Conservation (phyloP, 139 green algal genomes). For the Microglena sp. region DNA sequence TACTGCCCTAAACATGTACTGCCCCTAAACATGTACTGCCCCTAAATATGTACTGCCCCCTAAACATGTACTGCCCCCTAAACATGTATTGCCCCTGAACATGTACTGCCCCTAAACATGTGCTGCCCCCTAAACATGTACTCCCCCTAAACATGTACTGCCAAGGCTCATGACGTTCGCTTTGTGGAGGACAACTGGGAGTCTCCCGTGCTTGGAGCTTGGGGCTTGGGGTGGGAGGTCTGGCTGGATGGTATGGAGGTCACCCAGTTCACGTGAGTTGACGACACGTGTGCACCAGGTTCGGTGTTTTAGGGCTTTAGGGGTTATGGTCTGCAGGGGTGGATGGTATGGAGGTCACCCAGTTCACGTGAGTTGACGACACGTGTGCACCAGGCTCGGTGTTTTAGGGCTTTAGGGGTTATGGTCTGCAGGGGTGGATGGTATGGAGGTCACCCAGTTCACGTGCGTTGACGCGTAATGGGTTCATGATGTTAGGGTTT, state of each 20-base stretch:
- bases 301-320: background rate
- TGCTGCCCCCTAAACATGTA: too few species aligned
- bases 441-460: constrained; percentile 98
- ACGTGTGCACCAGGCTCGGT: constrained; percentile 2
- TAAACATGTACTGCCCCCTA: too few species aligned
- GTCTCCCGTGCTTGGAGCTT: constrained; percentile 88
- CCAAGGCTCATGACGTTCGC: constrained; percentile 36
- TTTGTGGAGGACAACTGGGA: constrained; percentile 99
- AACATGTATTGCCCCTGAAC: too few species aligned
- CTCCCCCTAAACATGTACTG: background rate
- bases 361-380: constrained; percentile 99
- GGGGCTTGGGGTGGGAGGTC: constrained; percentile 96
- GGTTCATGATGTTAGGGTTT: background rate
- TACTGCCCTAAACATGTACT: too few species aligned
- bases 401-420: background rate
- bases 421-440: constrained; percentile 95
- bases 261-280: constrained; percentile 94
- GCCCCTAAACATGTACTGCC: too few species aligned
- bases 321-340: constrained; percentile 87
- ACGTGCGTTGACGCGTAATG: constrained; percentile 87
- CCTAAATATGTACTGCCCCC: too few species aligned
- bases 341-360: constrained; percentile 95
- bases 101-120: too few species aligned
- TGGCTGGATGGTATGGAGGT: constrained; percentile 97
- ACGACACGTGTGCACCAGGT: constrained; percentile 40